Base-by-base conservation (phyloP, 768 basidiomycete genomes). In the Mycena capillaripes region DNA sequence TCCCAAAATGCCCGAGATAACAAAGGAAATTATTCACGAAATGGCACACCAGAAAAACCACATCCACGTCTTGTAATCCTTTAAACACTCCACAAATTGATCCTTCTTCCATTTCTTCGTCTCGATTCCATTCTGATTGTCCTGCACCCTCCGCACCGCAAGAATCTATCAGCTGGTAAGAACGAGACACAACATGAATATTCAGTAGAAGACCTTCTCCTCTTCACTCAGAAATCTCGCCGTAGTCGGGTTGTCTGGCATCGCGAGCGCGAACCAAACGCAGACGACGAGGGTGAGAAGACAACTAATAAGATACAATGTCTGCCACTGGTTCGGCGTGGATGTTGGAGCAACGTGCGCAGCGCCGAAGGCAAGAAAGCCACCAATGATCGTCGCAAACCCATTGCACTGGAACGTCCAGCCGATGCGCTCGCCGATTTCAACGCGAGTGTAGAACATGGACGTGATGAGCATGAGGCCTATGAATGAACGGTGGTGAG, bases 371-470 rank as follows among this genome's bases (percentile, higher is more conserved):
- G 50, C 50, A 27, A 52, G 50, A 52, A 52, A 52, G 50, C 50
- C 50, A 29, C 50, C 50, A 23, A 52, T 52, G 50, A 52, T 52
- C 27, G 27, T 52, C 27, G 50, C 50, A 52, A 52, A 52, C 50
- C 50, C 50, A 29, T 52, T 52, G 50, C 50, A 52, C 50, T 52
- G 50, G 50, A 52, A 52, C 10, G 50, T 52, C 50, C 50, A 52
- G 27, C 27, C 50, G 27, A 52, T 52, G 50, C 50, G 50, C 50
- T 52, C 50, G 50, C 50, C 50, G 27, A 52, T 52, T 52, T 52
- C 50, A 52, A 52, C 50, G 50, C 50, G 50, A 30, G 27, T 52
- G 50, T 52, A 52, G 50, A 52, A 52, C 50, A 52, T 52, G 50
- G 50, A 52, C 5, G 50, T 29, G 50, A 52, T 52, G 50, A 52